Evolutionary conservation across 805 yeast genomes (phyloP).

Genomic region (Metschnikowia colocasiae): DNA sequence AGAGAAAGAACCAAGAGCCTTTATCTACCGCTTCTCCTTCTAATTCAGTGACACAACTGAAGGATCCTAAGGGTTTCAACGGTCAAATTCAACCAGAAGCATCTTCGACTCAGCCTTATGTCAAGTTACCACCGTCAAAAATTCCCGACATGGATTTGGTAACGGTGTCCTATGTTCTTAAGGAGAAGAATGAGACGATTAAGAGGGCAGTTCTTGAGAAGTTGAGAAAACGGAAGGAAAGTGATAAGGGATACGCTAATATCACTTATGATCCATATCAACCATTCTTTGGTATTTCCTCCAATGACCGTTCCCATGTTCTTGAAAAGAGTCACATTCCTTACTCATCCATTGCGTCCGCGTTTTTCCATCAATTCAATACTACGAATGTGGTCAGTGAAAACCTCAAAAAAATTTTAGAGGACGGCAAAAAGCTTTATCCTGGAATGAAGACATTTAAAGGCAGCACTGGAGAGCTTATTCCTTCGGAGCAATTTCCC

Average conservation of each 20-base stretch:
- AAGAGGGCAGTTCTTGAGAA: constrained; percentile 83
- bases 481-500: constrained; percentile 47
- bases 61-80: constrained; percentile 13
- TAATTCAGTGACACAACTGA: constrained; percentile 10
- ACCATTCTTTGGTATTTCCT: constrained; percentile 70
- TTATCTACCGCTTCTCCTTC: constrained; percentile 9
- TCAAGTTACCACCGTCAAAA: constrained; percentile 81
- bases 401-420: constrained; percentile 35
- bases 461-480: constrained; percentile 49
- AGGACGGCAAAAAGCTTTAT: constrained; percentile 44
- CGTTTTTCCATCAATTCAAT: constrained; percentile 62
- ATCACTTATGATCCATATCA: constrained; percentile 82
- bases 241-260: constrained; percentile 75
- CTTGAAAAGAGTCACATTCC: constrained; percentile 63
- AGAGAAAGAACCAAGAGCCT: constrained; percentile 16
- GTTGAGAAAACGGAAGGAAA: constrained; percentile 64
- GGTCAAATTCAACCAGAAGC: constrained; percentile 18
- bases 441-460: constrained; percentile 45
- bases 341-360: constrained; percentile 69
- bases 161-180: constrained; percentile 70
- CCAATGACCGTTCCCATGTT: constrained; percentile 44
- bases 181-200: constrained; percentile 73
- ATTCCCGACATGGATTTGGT: constrained; percentile 89
- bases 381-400: constrained; percentile 52
- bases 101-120: constrained; percentile 66